Percentiles rank a stretch among this genome's conserved stretches.
Conservation (phyloP, 164 flowering plant species). For the Dillenia turbinata region DNA sequence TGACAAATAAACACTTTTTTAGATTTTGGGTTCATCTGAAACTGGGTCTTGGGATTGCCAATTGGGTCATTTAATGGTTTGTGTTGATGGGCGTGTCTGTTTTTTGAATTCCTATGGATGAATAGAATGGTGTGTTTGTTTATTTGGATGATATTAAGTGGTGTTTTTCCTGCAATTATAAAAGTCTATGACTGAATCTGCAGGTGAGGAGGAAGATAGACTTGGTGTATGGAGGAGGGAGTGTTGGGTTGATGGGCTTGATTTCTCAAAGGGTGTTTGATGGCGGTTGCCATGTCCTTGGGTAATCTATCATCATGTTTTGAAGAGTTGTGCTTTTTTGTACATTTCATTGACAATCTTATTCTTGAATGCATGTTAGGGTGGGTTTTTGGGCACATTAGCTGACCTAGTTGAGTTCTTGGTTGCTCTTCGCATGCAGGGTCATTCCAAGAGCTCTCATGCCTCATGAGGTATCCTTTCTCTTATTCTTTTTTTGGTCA, state of each 20-base stretch:
- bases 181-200: neutral
- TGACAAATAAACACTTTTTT: neutral
- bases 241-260: conserved; percentile 93
- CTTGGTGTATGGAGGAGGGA: conserved; percentile 97
- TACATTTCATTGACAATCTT: neutral
- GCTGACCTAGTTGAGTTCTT: conserved; percentile 6
- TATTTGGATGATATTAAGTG: neutral
- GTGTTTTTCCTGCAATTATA: neutral
- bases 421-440: conserved; percentile 39
- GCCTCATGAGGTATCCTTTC: conserved; percentile 76
- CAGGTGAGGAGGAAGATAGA: conserved; percentile 82
- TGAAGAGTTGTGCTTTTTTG: neutral
- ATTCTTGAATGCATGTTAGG: neutral
- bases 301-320: conserved; percentile 33
- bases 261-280: conserved; percentile 61
- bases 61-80: too few species aligned
- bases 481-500: neutral
- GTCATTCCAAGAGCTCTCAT: conserved; percentile 87
- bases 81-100: too few species aligned
- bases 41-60: too few species aligned
- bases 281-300: conserved; percentile 91
- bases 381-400: conserved; percentile 7
- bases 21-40: too few species aligned
- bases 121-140: conserved; percentile 2
- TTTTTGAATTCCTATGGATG: neutral